These are phyloP conservation scores for Solanum hybrid DNA, from an alignment of 305 asterid species.

Conservation along the genomic window DNA sequence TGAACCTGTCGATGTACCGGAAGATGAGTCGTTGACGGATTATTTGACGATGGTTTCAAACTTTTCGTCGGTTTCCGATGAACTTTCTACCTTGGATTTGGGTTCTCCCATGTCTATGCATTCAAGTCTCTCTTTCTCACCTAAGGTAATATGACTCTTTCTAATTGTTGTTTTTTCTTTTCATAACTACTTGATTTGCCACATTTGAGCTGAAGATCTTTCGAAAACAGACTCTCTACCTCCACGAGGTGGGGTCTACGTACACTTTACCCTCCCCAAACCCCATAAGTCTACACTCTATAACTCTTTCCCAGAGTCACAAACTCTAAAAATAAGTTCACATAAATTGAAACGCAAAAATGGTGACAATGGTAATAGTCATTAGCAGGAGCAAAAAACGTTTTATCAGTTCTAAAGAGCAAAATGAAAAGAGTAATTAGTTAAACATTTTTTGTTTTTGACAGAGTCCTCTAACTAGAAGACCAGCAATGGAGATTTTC, in stretches of 20 bases:
- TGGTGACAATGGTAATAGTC: no score
- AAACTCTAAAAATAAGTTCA: neutral
- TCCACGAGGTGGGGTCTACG: neutral
- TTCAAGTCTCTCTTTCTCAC: constrained; percentile 29
- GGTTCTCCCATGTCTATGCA: constrained; percentile 50
- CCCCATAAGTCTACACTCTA: neutral
- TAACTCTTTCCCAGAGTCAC: neutral
- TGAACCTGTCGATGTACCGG: constrained; percentile 58
- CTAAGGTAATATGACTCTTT: neutral
- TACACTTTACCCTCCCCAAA: neutral
- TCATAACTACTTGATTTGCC: neutral
- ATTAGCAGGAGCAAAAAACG: no score
- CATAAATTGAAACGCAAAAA: no score
- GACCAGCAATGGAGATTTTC: constrained; percentile 67
- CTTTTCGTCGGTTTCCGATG: constrained; percentile 66
- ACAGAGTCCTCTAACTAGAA: constrained; percentile 21
- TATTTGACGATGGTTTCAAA: constrained; percentile 66
- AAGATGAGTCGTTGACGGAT: constrained; percentile 49
- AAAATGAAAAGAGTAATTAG: neutral
- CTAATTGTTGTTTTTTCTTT: neutral
- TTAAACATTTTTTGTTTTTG: neutral
- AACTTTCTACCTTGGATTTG: constrained; percentile 50
- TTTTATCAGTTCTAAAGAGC: neutral
- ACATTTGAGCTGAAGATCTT: neutral
- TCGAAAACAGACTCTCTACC: neutral